Percentiles rank a stretch among this genome's conserved stretches.
These are phyloP conservation scores for Strobilomyces confusus DNA, from an alignment of 768 basidiomycete species.

Conservation along the genomic window DNA sequence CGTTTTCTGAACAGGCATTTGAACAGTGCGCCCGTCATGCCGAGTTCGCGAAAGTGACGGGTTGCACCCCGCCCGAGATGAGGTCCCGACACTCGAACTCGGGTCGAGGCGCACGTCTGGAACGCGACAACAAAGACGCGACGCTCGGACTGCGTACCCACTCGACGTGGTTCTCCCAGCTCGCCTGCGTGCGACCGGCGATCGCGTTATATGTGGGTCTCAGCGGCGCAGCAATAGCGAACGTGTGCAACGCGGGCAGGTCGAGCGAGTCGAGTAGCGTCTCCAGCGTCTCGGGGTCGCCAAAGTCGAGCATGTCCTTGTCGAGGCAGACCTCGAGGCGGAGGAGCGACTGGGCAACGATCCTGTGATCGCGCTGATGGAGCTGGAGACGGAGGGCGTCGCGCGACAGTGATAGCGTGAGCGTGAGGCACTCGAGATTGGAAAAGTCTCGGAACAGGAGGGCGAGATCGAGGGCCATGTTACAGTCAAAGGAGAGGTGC, in stretches of 20 bases:
- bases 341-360: conserved; percentile 6
- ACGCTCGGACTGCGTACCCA: conserved; percentile 19
- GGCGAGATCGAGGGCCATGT: conserved; percentile 17
- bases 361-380: conserved; percentile 2
- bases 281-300: conserved; percentile 14
- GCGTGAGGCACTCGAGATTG: conserved; percentile 13
- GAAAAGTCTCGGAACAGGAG: conserved; percentile 17
- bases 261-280: conserved; percentile 20
- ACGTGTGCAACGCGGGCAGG: conserved; percentile 17
- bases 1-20: too few relatives aligned
- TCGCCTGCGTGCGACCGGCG: background rate
- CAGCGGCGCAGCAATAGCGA: conserved; percentile 9
- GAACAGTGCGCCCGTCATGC: background rate
- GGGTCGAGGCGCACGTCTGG: conserved; percentile 1
- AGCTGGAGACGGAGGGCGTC: conserved; percentile 9
- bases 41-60: background rate
- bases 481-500: conserved; percentile 21
- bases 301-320: conserved; percentile 19
- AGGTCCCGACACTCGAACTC: conserved; percentile 8
- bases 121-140: conserved; percentile 13
- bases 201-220: background rate
- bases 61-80: background rate
- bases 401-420: conserved; percentile 12
- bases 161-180: conserved; percentile 1
- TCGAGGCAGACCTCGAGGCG: conserved; percentile 20